These are phyloP conservation scores for Wickerhamiella bombiphila DNA, from an alignment of 805 yeast genomes.

Conservation along the genomic window DNA sequence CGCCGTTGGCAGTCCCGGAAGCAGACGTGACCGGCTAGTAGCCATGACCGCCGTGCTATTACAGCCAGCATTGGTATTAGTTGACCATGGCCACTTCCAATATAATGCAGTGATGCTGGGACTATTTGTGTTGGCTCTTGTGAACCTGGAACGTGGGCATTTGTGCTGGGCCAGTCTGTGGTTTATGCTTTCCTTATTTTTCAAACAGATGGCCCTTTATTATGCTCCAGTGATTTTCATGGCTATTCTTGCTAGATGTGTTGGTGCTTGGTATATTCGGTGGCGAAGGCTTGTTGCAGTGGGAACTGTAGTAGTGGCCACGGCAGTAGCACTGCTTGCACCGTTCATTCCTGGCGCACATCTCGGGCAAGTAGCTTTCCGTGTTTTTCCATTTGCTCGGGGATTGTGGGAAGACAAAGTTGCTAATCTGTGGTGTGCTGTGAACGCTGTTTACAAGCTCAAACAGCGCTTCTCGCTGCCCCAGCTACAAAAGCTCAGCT, in stretches of 20 bases:
- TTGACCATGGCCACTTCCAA: slow-evolving; percentile 97
- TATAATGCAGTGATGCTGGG: slow-evolving; percentile 93
- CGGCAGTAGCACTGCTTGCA: slow-evolving; percentile 36
- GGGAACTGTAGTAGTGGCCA: slow-evolving; percentile 44
- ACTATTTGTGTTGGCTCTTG: slow-evolving; percentile 51
- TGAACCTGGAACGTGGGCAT: slow-evolving; percentile 44
- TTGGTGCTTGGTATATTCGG: slow-evolving; percentile 21
- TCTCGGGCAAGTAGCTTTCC: slow-evolving; percentile 38
- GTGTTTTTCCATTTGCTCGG: slow-evolving; percentile 84
- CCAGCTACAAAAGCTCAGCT: slow-evolving; percentile 42
- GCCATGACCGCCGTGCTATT: slow-evolving; percentile 65
- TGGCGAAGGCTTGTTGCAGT: slow-evolving; percentile 38
- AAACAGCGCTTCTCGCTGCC: slow-evolving; percentile 36
- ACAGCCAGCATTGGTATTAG: slow-evolving; percentile 68
- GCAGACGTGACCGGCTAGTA: not conserved
- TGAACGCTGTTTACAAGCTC: slow-evolving; percentile 65
- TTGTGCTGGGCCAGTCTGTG: slow-evolving; percentile 55
- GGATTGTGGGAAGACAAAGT: slow-evolving; percentile 97
- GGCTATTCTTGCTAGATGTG: slow-evolving; percentile 49
- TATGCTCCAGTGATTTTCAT: slow-evolving; percentile 82
- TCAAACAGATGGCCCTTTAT: slow-evolving; percentile 92
- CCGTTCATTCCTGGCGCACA: slow-evolving; percentile 45
- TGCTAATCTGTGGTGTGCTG: slow-evolving; percentile 95
- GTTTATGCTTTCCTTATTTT: slow-evolving; percentile 64
- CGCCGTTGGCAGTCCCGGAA: not conserved